Conservation (phyloP, 331 rosid species). For the Saraca asoca region DNA sequence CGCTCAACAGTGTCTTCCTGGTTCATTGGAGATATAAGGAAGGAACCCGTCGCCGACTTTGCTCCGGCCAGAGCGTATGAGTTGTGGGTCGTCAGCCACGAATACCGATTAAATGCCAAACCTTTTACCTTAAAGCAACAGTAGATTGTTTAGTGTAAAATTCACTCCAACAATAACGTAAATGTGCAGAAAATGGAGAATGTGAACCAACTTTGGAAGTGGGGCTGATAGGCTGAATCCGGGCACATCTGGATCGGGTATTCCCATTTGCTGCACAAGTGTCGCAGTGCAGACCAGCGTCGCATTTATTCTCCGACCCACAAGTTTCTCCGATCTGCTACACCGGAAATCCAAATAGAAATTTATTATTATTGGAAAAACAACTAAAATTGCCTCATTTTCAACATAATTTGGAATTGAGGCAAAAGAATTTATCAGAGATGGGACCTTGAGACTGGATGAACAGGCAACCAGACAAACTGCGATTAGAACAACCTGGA, state of each 20-base stretch:
- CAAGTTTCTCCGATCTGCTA: slow-evolving; percentile 97
- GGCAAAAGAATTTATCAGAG: no score
- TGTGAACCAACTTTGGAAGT: slow-evolving; percentile 47
- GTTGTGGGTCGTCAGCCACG: slow-evolving; percentile 97
- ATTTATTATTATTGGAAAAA: not conserved
- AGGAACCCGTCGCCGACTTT: slow-evolving; percentile 63
- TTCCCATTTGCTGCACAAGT: slow-evolving; percentile 81
- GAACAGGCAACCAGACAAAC: slow-evolving; percentile 54
- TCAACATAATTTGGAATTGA: no score
- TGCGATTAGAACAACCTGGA: slow-evolving; percentile 47
- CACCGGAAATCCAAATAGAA: not conserved
- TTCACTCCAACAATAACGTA: no score
- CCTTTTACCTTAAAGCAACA: slow-evolving; percentile 40
- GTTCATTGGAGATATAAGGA: slow-evolving; percentile 63
- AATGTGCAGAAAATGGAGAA: no score
- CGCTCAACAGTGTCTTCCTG: slow-evolving; percentile 71
- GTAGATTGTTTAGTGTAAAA: no score
- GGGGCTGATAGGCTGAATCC: slow-evolving; percentile 62
- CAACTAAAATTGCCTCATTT: no score
- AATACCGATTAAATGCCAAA: slow-evolving; percentile 67
- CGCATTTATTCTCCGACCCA: slow-evolving; percentile 59
- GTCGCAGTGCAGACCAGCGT: slow-evolving; percentile 66
- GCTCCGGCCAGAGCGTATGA: slow-evolving; percentile 69
- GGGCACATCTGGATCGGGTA: slow-evolving; percentile 81
- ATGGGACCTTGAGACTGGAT: slow-evolving; percentile 55